Conservation (phyloP, 495 filamentous ascomycete genomes). For the Neurospora intermedia region DNA sequence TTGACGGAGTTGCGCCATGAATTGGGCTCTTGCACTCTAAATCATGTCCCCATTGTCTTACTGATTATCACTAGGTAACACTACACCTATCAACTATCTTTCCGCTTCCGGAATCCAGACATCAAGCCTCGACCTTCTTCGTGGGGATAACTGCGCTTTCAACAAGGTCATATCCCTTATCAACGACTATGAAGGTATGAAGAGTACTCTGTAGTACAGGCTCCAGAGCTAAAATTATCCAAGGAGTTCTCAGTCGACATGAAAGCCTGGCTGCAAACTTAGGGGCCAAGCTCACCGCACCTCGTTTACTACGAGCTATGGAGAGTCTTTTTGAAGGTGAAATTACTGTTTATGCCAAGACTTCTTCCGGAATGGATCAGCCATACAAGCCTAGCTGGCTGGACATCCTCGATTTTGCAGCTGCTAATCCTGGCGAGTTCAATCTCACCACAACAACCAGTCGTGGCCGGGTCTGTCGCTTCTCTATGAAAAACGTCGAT, state of each 20-base stretch:
- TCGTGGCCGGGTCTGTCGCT: constrained; percentile 57
- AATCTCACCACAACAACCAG: constrained; percentile 56
- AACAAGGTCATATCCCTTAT: constrained; percentile 50
- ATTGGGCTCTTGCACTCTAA: background rate
- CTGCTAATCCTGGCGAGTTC: constrained; percentile 70
- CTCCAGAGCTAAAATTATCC: constrained; percentile 6
- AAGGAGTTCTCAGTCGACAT: constrained; percentile 68
- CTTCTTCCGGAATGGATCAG: constrained; percentile 42
- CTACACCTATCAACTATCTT: constrained; percentile 74
- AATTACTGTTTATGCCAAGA: constrained; percentile 48
- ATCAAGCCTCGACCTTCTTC: constrained; percentile 33
- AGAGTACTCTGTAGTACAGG: background rate
- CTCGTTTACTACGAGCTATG: constrained; percentile 74
- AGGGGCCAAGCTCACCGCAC: constrained; percentile 71
- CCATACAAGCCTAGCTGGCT: constrained; percentile 53
- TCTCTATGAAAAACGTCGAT: constrained; percentile 66
- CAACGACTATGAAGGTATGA: constrained; percentile 57
- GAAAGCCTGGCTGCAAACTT: constrained; percentile 79
- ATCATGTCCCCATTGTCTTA: background rate
- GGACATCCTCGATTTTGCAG: constrained; percentile 76
- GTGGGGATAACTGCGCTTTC: constrained; percentile 34
- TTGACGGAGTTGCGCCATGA: background rate
- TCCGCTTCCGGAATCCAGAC: constrained; percentile 18
- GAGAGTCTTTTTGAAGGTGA: constrained; percentile 76
- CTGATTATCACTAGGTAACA: constrained; percentile 24